These are phyloP conservation scores for Cyclotella sp. DNA, from an alignment of 108 stramenopile genomes.

Conservation along the genomic window DNA sequence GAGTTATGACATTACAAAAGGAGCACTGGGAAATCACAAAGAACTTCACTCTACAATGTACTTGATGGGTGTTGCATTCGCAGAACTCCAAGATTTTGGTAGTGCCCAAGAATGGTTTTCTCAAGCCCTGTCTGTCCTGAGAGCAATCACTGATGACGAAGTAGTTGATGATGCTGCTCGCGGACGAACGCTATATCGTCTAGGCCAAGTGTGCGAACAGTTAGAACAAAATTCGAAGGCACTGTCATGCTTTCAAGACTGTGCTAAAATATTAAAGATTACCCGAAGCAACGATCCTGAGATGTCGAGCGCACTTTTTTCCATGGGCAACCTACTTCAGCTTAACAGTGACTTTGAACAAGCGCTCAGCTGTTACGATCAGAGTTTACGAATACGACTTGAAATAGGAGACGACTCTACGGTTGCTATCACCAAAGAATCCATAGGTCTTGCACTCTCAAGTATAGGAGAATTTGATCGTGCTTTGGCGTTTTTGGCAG, in stretches of 20 bases:
- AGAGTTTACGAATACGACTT: constrained; percentile 46
- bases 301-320: constrained; percentile 50
- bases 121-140: constrained; percentile 29
- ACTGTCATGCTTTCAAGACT: constrained; percentile 42
- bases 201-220: constrained; percentile 39
- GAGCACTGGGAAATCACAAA: constrained; percentile 35
- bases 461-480: constrained; percentile 28
- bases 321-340: constrained; percentile 47
- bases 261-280: constrained; percentile 21
- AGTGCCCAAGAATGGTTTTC: constrained; percentile 35
- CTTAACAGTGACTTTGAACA: constrained; percentile 36
- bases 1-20: constrained; percentile 48
- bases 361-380: constrained; percentile 53
- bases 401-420: constrained; percentile 36
- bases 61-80: constrained; percentile 44
- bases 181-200: constrained; percentile 36
- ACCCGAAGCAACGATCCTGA: constrained; percentile 37
- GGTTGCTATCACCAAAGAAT: constrained; percentile 56
- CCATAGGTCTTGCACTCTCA: constrained; percentile 48
- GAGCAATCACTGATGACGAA: constrained; percentile 25
- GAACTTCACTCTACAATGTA: constrained; percentile 55
- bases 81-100: constrained; percentile 34
- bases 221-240: constrained; percentile 25
- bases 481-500: constrained; percentile 50
- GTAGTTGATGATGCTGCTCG: constrained; percentile 25